These are phyloP conservation scores for Fusarium aywerte DNA, from an alignment of 2,329 filamentous ascomycete species.

Conservation along the genomic window DNA sequence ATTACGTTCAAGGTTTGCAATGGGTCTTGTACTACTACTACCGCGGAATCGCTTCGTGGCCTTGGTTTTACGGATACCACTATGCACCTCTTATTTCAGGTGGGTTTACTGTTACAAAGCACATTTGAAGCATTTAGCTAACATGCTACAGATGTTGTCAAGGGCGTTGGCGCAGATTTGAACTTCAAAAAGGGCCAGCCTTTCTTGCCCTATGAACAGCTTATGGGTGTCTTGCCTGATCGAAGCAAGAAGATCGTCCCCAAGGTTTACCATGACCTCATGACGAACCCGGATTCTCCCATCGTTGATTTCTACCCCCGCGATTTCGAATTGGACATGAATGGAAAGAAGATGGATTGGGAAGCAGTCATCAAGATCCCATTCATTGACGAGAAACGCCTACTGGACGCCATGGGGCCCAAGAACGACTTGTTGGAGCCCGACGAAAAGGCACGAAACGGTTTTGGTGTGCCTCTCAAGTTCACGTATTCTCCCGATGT, in stretches of 20 bases:
- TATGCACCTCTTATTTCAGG: conserved; percentile 96
- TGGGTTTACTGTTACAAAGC: conserved; percentile 49
- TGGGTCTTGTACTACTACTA: conserved; percentile 99
- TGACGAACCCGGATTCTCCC: conserved; percentile 89
- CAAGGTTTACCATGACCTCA: conserved; percentile 84
- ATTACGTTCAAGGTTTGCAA: conserved; percentile 96
- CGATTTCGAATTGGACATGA: conserved; percentile 98
- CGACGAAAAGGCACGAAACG: conserved; percentile 84
- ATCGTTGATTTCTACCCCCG: conserved; percentile 98
- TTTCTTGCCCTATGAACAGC: conserved; percentile 93
- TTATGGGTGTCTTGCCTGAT: conserved; percentile 98
- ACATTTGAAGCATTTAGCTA: conserved; percentile 48
- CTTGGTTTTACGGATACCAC: conserved; percentile 97
- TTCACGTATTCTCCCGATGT: conserved; percentile 85
- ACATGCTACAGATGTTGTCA: conserved; percentile 77
- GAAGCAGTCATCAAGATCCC: conserved; percentile 99
- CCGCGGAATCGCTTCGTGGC: conserved; percentile 95
- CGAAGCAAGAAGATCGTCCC: conserved; percentile 98
- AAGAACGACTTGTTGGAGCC: conserved; percentile 81
- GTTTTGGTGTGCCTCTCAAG: conserved; percentile 91
- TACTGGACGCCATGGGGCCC: conserved; percentile 86
- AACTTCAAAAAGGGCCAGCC: conserved; percentile 95
- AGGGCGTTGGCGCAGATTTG: conserved; percentile 85
- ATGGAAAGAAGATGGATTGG: conserved; percentile 99
- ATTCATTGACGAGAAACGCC: conserved; percentile 92